phyloP scores from a whole-genome alignment of 495 filamentous ascomycete species.

The Talaromyces liani region DNA sequence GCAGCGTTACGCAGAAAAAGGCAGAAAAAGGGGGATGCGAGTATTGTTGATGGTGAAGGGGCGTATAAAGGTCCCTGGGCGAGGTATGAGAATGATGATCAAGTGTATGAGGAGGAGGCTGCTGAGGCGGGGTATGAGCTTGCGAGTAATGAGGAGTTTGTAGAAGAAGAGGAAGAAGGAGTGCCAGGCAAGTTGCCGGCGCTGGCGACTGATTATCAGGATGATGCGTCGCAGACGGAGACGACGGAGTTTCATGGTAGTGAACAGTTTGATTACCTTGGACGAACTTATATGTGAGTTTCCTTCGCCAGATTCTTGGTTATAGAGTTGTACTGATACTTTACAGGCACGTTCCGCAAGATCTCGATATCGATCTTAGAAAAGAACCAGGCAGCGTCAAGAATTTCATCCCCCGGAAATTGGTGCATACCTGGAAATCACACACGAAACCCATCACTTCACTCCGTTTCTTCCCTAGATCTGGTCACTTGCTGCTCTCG shows the following conservation, averaged over 20 bases:
- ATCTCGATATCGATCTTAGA: constrained; percentile 79
- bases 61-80: constrained; percentile 95
- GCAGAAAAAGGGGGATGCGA: constrained; percentile 75
- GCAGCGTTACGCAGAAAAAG: constrained; percentile 59
- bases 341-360: constrained; percentile 90
- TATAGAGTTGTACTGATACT: neutral
- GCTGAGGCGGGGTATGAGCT: constrained; percentile 48
- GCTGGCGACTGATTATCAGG: constrained; percentile 54
- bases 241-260: constrained; percentile 82
- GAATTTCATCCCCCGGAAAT: constrained; percentile 91
- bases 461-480: constrained; percentile 77
- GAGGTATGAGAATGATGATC: constrained; percentile 59
- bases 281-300: constrained; percentile 56
- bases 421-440: constrained; percentile 80
- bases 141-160: constrained; percentile 74
- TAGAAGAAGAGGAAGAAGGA: constrained; percentile 53
- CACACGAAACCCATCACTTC: constrained; percentile 83
- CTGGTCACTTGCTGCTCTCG: constrained; percentile 82
- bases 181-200: constrained; percentile 39
- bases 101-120: constrained; percentile 53
- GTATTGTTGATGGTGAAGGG: constrained; percentile 74
- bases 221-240: constrained; percentile 52
- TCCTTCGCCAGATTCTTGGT: neutral
- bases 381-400: constrained; percentile 73
- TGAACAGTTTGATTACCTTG: constrained; percentile 82